These are phyloP conservation scores for Xylariaceae sp. DNA, from an alignment of 2,329 filamentous ascomycete species.

Conservation along the genomic window DNA sequence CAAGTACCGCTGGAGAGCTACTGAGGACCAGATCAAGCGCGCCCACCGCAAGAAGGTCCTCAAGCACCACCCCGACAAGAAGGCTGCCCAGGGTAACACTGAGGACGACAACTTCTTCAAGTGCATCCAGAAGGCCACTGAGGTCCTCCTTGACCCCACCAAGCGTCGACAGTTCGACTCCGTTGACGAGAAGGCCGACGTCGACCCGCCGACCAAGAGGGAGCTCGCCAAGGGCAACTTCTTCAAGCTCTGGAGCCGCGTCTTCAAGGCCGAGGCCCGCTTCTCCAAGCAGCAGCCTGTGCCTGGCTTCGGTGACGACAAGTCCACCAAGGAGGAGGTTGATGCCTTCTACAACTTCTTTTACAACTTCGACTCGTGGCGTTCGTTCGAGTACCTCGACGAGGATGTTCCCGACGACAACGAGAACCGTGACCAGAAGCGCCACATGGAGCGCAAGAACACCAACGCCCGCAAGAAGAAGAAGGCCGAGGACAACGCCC, in stretches of 20 bases:
- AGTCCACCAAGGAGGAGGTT: constrained; percentile 81
- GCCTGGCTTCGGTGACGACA: constrained; percentile 76
- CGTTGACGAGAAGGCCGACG: constrained; percentile 88
- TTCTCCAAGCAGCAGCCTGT: constrained; percentile 92
- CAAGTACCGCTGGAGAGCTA: constrained; percentile 88
- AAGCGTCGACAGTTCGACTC: constrained; percentile 95
- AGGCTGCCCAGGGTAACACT: constrained; percentile 77
- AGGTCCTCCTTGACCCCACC: constrained; percentile 84
- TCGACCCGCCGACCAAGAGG: constrained; percentile 91
- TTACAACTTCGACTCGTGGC: constrained; percentile 99
- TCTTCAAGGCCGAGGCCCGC: constrained; percentile 86
- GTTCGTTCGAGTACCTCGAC: constrained; percentile 95
- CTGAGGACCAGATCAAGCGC: constrained; percentile 97
- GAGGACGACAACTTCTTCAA: constrained; percentile 99
- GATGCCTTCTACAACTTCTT: constrained; percentile 99
- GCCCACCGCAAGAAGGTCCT: constrained; percentile 99
- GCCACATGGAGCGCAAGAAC: constrained; percentile 97
- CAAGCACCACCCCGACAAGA: constrained; percentile 98
- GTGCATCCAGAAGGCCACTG: constrained; percentile 97
- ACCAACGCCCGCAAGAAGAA: constrained; percentile 96
- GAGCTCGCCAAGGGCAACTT: constrained; percentile 78
- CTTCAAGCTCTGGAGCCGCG: constrained; percentile 88
- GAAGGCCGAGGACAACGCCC: constrained; percentile 95
- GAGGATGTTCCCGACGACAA: constrained; percentile 99
- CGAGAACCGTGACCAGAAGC: constrained; percentile 98